Evolutionary conservation across 2,329 filamentous ascomycete genomes (phyloP).

Genomic region (Didymellaceae sp.): DNA sequence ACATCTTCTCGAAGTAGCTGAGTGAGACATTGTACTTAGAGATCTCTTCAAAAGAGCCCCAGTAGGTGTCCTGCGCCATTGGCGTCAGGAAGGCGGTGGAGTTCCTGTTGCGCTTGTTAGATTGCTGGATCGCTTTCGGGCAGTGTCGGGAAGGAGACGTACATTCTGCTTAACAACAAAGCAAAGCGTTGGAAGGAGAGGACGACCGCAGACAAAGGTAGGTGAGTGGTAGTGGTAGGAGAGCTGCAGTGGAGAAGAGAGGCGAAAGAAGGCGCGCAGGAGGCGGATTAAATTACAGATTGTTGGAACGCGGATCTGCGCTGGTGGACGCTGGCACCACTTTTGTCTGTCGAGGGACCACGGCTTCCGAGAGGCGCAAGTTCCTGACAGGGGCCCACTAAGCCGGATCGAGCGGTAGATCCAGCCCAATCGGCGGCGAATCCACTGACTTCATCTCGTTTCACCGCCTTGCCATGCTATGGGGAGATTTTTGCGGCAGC

Average conservation of each 20-base stretch:
- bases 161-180: constrained; percentile 35
- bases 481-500: constrained; percentile 28
- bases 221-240: constrained; percentile 8
- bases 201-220: constrained; percentile 26
- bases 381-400: constrained; percentile 20
- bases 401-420: constrained; percentile 2
- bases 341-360: constrained; percentile 34
- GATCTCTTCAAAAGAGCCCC: constrained; percentile 70
- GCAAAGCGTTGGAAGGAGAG: constrained; percentile 10
- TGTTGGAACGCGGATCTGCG: constrained; percentile 32
- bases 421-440: constrained; percentile 20
- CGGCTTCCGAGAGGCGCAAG: constrained; percentile 24
- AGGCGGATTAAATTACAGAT: constrained; percentile 41
- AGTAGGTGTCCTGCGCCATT: constrained; percentile 63
- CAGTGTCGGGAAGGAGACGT: constrained; percentile 14
- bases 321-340: constrained; percentile 29
- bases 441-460: constrained; percentile 15
- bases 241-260: constrained; percentile 25
- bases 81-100: constrained; percentile 44
- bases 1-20: constrained; percentile 85
- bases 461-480: constrained; percentile 29
- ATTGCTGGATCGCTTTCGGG: constrained; percentile 19
- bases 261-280: constrained; percentile 28
- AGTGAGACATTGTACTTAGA: constrained; percentile 81
- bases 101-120: constrained; percentile 43